A percentile compares a stretch with the other conserved stretches of the same genome.
phyloP scores from a whole-genome alignment of 164 flowering plant species.

The Malania oleifera region DNA sequence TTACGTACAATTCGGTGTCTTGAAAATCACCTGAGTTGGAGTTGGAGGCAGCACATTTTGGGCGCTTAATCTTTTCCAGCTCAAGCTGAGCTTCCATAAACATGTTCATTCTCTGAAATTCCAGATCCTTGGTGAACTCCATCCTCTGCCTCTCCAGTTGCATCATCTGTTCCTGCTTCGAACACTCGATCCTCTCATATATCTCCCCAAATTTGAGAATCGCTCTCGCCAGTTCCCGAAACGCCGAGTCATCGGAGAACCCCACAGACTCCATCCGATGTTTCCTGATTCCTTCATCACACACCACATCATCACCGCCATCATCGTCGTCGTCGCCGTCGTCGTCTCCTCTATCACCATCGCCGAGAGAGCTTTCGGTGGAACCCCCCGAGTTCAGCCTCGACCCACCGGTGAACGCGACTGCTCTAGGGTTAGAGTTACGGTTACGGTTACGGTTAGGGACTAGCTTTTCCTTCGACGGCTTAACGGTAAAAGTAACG shows the following conservation, averaged over 20 bases:
- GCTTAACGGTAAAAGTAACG: slow-evolving; percentile 16
- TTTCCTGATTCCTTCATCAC: slow-evolving; percentile 14
- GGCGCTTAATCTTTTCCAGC: slow-evolving; percentile 45
- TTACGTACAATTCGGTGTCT: background rate
- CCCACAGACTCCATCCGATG: slow-evolving; percentile 16
- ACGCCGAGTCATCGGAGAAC: slow-evolving; percentile 23
- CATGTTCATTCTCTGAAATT: slow-evolving; percentile 54
- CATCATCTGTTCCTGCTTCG: slow-evolving; percentile 49
- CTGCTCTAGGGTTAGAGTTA: background rate
- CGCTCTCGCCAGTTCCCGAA: slow-evolving; percentile 47
- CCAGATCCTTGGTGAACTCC: slow-evolving; percentile 56
- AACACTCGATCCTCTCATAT: slow-evolving; percentile 49
- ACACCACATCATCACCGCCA: slow-evolving; percentile 9
- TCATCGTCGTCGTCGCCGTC: slow-evolving; percentile 15
- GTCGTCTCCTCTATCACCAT: background rate
- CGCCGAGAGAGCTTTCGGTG: slow-evolving; percentile 27
- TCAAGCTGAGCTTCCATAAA: slow-evolving; percentile 52
- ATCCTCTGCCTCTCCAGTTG: slow-evolving; percentile 59
- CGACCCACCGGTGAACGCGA: slow-evolving; percentile 15
- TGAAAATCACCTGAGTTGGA: slow-evolving; percentile 20
- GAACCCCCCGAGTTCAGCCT: slow-evolving; percentile 15
- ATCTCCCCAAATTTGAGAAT: slow-evolving; percentile 46
- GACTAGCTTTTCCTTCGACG: slow-evolving; percentile 2
- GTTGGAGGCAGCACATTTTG: slow-evolving; percentile 13
- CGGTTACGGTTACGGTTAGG: slow-evolving; percentile 6